Conservation (phyloP, 331 rosid genomes). For the Stylosanthes scabra region DNA sequence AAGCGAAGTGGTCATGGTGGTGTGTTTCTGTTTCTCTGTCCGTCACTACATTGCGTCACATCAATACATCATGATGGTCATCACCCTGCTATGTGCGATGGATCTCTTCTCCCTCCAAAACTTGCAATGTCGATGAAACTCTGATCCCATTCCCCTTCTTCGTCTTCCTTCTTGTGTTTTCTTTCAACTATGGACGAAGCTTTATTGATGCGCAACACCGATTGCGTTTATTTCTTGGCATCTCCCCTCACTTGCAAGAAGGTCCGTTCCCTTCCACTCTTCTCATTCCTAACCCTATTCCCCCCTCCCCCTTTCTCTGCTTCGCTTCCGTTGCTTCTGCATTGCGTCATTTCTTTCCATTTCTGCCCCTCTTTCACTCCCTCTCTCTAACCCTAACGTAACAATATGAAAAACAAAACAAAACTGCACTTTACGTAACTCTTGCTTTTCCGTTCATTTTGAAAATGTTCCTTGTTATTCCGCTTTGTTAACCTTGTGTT, state of each 20-base stretch:
- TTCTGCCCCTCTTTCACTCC: neutral
- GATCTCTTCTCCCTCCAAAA: neutral
- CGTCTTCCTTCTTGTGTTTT: conserved; percentile 3
- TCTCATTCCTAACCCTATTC: neutral
- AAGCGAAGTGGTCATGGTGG: neutral
- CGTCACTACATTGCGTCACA: neutral
- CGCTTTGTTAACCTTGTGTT: neutral
- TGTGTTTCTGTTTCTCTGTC: neutral
- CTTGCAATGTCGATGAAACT: neutral
- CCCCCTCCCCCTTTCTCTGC: neutral
- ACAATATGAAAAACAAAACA: neutral
- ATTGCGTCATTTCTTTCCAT: neutral
- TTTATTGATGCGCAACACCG: conserved; percentile 69
- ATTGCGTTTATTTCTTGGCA: conserved; percentile 87
- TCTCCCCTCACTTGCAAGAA: conserved; percentile 97
- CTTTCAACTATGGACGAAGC: conserved; percentile 68
- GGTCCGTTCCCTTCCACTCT: conserved; percentile 45
- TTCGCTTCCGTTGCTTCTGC: neutral
- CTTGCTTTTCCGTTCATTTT: neutral
- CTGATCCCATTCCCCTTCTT: conserved; percentile 25
- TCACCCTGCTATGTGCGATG: neutral
- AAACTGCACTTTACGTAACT: conserved; percentile 4
- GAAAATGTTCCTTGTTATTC: conserved; percentile 31
- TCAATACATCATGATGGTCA: neutral
- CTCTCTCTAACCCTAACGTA: conserved; percentile 30